Conservation (phyloP, 768 basidiomycete genomes). For the Kwoniella europaea region DNA sequence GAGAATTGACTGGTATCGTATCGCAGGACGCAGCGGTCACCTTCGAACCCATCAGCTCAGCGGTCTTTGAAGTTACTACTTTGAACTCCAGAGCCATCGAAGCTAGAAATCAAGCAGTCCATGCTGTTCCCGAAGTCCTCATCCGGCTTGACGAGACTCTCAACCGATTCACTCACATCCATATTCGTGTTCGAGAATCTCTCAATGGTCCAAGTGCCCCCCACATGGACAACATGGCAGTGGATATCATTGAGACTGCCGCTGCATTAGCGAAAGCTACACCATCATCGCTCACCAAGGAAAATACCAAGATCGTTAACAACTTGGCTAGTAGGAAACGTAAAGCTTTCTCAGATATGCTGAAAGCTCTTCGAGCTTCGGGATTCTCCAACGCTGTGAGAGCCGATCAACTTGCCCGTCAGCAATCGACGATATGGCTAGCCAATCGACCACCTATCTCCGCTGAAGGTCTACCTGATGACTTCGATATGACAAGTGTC, state of each 20-base stretch:
- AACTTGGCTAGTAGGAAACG: conserved; percentile 79
- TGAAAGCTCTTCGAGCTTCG: conserved; percentile 81
- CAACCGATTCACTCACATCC: conserved; percentile 61
- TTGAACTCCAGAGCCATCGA: conserved; percentile 1
- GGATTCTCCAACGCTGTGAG: conserved; percentile 77
- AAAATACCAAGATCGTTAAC: conserved; percentile 65
- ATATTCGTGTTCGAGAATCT: conserved; percentile 66
- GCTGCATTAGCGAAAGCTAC: conserved; percentile 58
- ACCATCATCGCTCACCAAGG: conserved; percentile 62
- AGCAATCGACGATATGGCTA: conserved; percentile 46
- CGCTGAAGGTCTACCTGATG: conserved; percentile 17
- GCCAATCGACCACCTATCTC: conserved; percentile 32
- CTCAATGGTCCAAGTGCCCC: conserved; percentile 9
- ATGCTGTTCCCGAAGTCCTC: conserved; percentile 11
- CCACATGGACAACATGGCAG: conserved; percentile 66
- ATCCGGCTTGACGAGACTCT: conserved; percentile 60
- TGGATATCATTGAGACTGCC: conserved; percentile 63
- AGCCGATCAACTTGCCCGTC: conserved; percentile 68
- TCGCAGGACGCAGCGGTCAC: conserved; percentile 32
- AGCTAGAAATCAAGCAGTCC: conserved; percentile 1
- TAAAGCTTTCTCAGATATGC: conserved; percentile 85
- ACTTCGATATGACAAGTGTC: conserved; percentile 12
- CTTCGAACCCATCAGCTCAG: not conserved
- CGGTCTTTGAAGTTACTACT: conserved; percentile 9
- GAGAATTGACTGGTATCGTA: conserved; percentile 27